Percentiles rank a stretch among this genome's conserved stretches.
These are phyloP conservation scores for Barnettozyma sucrosica DNA, from an alignment of 805 yeast species.

Conservation along the genomic window DNA sequence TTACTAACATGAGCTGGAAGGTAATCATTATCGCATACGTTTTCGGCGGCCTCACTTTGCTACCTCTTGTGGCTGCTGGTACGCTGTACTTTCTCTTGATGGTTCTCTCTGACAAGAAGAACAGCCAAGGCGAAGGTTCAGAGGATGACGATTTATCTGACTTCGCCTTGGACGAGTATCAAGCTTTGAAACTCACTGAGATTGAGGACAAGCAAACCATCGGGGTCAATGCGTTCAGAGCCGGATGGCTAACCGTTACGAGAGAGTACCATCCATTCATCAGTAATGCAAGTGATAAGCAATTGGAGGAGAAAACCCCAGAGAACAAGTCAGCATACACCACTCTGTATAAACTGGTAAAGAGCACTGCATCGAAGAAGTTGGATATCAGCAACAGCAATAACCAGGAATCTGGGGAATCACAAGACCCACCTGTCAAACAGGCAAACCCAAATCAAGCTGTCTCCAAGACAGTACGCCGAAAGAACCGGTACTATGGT, in stretches of 20 bases:
- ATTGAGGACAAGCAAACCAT: conserved; percentile 53
- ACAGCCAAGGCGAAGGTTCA: conserved; percentile 25
- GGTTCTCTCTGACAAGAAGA: conserved; percentile 19
- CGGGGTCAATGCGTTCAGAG: conserved; percentile 57
- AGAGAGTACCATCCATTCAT: conserved; percentile 58
- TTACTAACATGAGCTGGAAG: conserved; percentile 15
- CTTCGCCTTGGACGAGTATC: conserved; percentile 24
- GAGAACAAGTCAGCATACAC: conserved; percentile 49
- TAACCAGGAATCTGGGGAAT: background rate
- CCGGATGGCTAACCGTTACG: conserved; percentile 85
- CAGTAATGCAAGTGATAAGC: conserved; percentile 33
- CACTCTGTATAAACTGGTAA: conserved; percentile 53
- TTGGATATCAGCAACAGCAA: conserved; percentile 3
- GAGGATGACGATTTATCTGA: conserved; percentile 23
- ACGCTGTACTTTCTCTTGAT: conserved; percentile 35
- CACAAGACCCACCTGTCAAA: conserved; percentile 2
- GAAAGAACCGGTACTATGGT: conserved; percentile 60
- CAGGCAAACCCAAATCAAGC: conserved; percentile 10
- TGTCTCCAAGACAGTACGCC: conserved; percentile 34
- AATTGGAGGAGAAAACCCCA: conserved; percentile 20
- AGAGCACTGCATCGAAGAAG: conserved; percentile 24
- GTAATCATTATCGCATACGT: conserved; percentile 42
- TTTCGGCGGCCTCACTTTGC: conserved; percentile 76
- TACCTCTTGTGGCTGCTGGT: conserved; percentile 48
- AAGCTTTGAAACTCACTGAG: conserved; percentile 51